Percentiles rank a stretch among this genome's conserved stretches.
These are phyloP conservation scores for Strigomonas galati DNA, from an alignment of 208 protist genomes.

Conservation along the genomic window DNA sequence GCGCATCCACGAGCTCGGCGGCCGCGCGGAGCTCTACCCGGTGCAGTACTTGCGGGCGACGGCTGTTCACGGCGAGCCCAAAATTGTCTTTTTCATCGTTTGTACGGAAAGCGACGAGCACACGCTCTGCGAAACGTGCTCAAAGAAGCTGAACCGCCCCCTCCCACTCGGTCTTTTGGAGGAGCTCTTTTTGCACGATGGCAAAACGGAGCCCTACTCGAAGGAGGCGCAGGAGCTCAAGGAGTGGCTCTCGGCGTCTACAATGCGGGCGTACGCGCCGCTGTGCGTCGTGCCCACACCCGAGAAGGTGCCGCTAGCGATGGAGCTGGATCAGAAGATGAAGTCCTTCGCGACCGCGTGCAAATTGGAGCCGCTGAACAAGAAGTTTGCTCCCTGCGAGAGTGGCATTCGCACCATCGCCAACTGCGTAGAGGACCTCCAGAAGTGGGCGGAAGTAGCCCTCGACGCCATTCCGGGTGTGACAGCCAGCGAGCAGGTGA, in stretches of 20 bases:
- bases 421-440: constrained; percentile 19
- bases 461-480: constrained; percentile 41
- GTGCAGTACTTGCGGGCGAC: constrained; percentile 33
- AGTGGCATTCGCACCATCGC: constrained; percentile 22
- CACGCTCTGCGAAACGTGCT: constrained; percentile 28
- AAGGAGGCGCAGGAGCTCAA: constrained; percentile 15
- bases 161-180: constrained; percentile 26
- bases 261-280: constrained; percentile 25
- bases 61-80: constrained; percentile 16
- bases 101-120: constrained; percentile 26
- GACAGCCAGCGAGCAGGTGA: constrained; percentile 22
- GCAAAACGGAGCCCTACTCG: not conserved
- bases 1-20: constrained; percentile 43
- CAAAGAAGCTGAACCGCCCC: constrained; percentile 4
- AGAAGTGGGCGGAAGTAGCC: constrained; percentile 33
- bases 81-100: constrained; percentile 42
- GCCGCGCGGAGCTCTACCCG: constrained; percentile 37
- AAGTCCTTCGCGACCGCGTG: constrained; percentile 10
- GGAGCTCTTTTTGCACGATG: constrained; percentile 14
- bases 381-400: not conserved
- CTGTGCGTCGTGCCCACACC: constrained; percentile 20
- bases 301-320: constrained; percentile 9
- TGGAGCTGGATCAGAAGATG: constrained; percentile 17
- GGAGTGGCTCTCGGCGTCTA: constrained; percentile 24
- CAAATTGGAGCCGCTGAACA: constrained; percentile 27